Percentiles rank a stretch among this genome's conserved stretches.
Evolutionary conservation across 345 rosid genomes (phyloP).

Genomic region (Citrus maxima): DNA sequence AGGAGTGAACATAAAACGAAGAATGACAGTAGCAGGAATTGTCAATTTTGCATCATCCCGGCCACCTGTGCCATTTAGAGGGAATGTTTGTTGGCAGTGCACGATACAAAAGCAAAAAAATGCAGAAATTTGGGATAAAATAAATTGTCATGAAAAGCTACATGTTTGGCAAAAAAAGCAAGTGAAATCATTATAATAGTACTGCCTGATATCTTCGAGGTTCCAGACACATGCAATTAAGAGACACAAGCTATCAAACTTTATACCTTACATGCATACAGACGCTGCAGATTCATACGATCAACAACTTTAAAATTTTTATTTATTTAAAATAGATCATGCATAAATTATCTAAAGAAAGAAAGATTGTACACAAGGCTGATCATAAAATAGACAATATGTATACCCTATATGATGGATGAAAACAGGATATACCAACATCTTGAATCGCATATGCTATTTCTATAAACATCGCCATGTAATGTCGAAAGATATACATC

Average conservation of each 20-base stretch:
- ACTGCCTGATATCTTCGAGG: background rate
- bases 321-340: background rate
- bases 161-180: background rate
- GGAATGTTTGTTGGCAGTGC: background rate
- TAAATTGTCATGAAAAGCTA: background rate
- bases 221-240: background rate
- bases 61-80: constrained; percentile 59
- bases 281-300: background rate
- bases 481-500: background rate
- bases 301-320: background rate
- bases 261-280: background rate
- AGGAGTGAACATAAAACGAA: constrained; percentile 78
- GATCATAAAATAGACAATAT: background rate
- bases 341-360: background rate
- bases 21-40: constrained; percentile 74
- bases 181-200: background rate
- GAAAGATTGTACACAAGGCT: background rate
- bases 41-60: constrained; percentile 84
- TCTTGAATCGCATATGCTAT: background rate
- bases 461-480: background rate
- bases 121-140: background rate
- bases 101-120: background rate
- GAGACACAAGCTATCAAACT: background rate
- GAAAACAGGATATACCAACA: background rate
- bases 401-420: background rate